Percentiles rank a stretch among this genome's conserved stretches.
Conservation (phyloP, 2,329 filamentous ascomycete genomes). For the Chaetomium sp. region DNA sequence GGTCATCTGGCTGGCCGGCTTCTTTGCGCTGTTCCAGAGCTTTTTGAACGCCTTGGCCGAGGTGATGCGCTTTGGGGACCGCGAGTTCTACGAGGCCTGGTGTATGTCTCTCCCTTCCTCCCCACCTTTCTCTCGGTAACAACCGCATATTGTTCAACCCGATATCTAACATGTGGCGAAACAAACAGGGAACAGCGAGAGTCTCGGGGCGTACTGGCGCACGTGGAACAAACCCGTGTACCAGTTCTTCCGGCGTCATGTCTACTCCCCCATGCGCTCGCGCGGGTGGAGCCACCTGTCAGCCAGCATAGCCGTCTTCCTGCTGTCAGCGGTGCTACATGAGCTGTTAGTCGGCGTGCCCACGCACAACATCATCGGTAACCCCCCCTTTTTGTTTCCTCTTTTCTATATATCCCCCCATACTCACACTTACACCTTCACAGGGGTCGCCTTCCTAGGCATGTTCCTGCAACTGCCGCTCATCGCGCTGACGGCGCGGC, state of each 20-base stretch:
- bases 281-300: slow-evolving; percentile 72
- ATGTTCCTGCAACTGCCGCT: slow-evolving; percentile 94
- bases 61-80: slow-evolving; percentile 84
- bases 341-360: slow-evolving; percentile 92
- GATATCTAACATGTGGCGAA: neutral
- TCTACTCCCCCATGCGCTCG: slow-evolving; percentile 85
- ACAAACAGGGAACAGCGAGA: slow-evolving; percentile 69
- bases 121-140: neutral
- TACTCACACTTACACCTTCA: slow-evolving; percentile 3
- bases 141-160: no score
- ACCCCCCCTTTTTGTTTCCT: slow-evolving; percentile 33
- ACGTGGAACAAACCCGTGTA: slow-evolving; percentile 98
- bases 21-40: slow-evolving; percentile 95
- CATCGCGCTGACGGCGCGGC: slow-evolving; percentile 74
- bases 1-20: slow-evolving; percentile 95
- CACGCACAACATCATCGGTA: slow-evolving; percentile 89
- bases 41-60: slow-evolving; percentile 90
- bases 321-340: slow-evolving; percentile 85
- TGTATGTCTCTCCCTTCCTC: slow-evolving; percentile 50
- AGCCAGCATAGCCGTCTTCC: slow-evolving; percentile 81
- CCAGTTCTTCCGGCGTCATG: slow-evolving; percentile 92
- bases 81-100: slow-evolving; percentile 96
- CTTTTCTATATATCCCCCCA: neutral
- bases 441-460: slow-evolving; percentile 84
- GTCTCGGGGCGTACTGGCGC: slow-evolving; percentile 86